phyloP scores from a whole-genome alignment of 805 yeast species.

The Ogataea chonburiensis region DNA sequence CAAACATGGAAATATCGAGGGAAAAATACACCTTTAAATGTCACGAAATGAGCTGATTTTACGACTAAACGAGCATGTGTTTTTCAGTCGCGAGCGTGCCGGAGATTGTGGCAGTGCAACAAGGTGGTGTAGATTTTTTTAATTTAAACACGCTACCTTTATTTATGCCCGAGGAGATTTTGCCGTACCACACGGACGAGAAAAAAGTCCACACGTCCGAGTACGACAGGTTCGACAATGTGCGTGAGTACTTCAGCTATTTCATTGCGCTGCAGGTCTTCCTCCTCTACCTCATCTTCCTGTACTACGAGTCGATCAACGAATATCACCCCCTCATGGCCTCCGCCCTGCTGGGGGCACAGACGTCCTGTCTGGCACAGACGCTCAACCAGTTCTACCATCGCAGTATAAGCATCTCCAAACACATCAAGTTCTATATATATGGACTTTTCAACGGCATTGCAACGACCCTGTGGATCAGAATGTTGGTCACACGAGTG shows the following conservation, averaged over 20 bases:
- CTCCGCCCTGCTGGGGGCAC: conserved; percentile 28
- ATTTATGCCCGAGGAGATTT: conserved; percentile 14
- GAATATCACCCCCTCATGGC: conserved; percentile 27
- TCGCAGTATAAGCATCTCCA: conserved; percentile 21
- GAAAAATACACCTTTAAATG: not conserved
- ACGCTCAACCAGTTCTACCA: conserved; percentile 31
- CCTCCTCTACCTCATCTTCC: conserved; percentile 23
- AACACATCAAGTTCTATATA: conserved; percentile 45
- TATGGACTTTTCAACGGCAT: conserved; percentile 66
- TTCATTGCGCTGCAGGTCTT: conserved; percentile 26
- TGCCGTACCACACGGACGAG: conserved; percentile 22
- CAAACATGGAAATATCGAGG: conserved; percentile 41
- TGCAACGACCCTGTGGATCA: conserved; percentile 54
- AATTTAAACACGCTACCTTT: too few relatives aligned
- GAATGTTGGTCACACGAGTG: conserved; percentile 39
- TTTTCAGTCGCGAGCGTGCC: not conserved
- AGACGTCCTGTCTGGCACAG: conserved; percentile 32
- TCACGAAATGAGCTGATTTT: conserved; percentile 18
- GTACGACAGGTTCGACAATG: conserved; percentile 19
- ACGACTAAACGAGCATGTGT: conserved; percentile 7
- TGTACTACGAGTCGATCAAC: conserved; percentile 29
- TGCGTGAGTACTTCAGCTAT: conserved; percentile 27
- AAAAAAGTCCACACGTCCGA: conserved; percentile 6
- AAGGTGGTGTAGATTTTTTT: too few relatives aligned
- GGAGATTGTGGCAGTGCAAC: too few relatives aligned